Base-by-base conservation (phyloP, 2,329 filamentous ascomycete species). In the Xylaria sp. region DNA sequence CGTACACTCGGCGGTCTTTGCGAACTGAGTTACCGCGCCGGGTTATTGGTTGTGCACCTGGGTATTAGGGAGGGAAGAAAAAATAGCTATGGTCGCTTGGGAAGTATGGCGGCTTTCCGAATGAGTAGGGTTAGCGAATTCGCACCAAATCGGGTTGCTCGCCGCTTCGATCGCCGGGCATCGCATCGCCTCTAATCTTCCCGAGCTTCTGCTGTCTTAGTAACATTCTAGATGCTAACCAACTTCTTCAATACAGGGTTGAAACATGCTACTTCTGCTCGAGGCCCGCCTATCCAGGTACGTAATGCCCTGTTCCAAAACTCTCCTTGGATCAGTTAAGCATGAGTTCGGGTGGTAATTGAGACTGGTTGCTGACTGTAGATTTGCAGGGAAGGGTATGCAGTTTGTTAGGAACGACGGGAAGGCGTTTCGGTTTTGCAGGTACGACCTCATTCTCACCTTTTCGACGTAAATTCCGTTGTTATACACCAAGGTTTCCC, bases 201-300 rank as follows among this genome's bases (percentile, higher is more conserved):
- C n/a, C 40, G 42, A 45, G 7, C 15, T 46, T 38, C 23, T 11
- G 19, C 28, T 12, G 28, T 19, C 21, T 19, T n/a, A 31, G 56
- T n/a, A 6, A 62, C 15, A 28, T 42, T 17, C 25, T 5, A 14
- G 31, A 21, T 46, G 68, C 67, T 60, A 25, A 58, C 19, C 17
- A 31, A 56, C 47, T 58, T 47, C 47, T 60, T 47, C 42, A 42
- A 46, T 51, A 55, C 63, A 83, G 83, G 75, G 82, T 86, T 72
- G 87, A 90, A 76, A 88, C 85, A 50, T 91, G 88, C 76, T 88
- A 89, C 74, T 90, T 91, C 76, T 92, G 89, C 77, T 88, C 86
- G 66, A 83, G 85, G 66, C 89, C 88, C 52, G 82, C 83, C 69
- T 89, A 88, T 75, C 86, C 86, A 33, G 81, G 82, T 68, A 88